Evolutionary conservation across 805 yeast species (phyloP).

Genomic region (Pichia kluyveri): DNA sequence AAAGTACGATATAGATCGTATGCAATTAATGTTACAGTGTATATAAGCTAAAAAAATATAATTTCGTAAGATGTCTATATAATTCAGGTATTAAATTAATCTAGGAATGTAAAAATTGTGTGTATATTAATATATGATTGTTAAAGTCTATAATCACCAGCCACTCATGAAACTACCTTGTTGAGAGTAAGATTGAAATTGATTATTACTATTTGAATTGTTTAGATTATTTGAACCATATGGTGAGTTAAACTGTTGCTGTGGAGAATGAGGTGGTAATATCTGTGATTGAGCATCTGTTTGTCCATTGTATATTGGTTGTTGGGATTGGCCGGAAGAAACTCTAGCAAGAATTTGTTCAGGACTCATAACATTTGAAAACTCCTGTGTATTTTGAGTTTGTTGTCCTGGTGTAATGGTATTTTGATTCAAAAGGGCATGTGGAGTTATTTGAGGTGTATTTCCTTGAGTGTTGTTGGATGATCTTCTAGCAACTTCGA

Average conservation of each 20-base stretch:
- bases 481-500: background rate
- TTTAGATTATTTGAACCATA: background rate
- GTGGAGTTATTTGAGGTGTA: conserved; percentile 25
- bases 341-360: conserved; percentile 28
- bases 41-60: no score
- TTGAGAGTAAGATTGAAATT: background rate
- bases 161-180: conserved; percentile 1
- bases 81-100: no score
- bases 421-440: conserved; percentile 14
- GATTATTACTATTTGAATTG: background rate
- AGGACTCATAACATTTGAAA: conserved; percentile 20
- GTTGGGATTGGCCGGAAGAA: background rate
- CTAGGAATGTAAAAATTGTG: no score
- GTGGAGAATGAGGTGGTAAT: background rate
- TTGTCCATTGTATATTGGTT: background rate
- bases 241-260: background rate
- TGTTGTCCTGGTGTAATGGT: conserved; percentile 12
- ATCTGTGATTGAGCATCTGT: background rate
- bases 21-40: no score
- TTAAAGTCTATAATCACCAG: background rate
- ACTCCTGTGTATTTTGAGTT: conserved; percentile 6
- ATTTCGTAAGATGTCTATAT: no score
- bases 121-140: no score
- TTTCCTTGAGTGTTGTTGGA: conserved; percentile 15
- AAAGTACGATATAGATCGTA: no score